A percentile compares a stretch with the other conserved stretches of the same genome.
Conservation (phyloP, 257 asterid species). For the Primulina huaijiensis region DNA sequence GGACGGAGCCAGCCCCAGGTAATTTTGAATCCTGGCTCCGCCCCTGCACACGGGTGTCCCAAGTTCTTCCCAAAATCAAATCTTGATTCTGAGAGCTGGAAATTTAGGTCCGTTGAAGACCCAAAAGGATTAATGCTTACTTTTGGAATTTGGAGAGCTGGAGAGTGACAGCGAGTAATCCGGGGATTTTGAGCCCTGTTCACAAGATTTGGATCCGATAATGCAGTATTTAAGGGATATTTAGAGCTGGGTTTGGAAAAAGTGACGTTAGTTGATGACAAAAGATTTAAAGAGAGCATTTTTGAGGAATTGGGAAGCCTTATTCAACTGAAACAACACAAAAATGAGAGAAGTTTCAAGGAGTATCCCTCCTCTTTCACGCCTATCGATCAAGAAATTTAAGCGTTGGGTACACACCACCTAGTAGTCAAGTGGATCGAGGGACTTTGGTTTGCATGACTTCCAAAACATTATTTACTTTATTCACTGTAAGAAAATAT, state of each 20-base stretch:
- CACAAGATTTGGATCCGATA: conserved; percentile 40
- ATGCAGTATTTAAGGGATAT: conserved; percentile 32
- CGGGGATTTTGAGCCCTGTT: conserved; percentile 29
- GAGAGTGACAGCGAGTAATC: conserved; percentile 19
- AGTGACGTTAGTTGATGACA: conserved; percentile 57
- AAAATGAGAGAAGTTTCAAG: neutral
- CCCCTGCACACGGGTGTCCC: too few relatives aligned
- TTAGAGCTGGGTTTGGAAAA: conserved; percentile 43
- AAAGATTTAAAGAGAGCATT: conserved; percentile 69
- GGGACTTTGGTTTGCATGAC: too few relatives aligned
- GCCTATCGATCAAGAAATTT: neutral
- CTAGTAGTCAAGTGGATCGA: too few relatives aligned
- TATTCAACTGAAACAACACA: conserved; percentile 11
- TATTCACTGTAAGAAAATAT: too few relatives aligned
- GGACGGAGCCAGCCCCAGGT: too few relatives aligned
- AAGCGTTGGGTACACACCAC: neutral
- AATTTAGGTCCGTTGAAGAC: conserved; percentile 19
- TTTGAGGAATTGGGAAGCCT: conserved; percentile 4
- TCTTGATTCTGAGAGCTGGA: conserved; percentile 53
- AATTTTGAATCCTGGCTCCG: too few relatives aligned
- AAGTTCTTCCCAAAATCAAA: conserved; percentile 31
- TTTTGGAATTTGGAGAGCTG: conserved; percentile 20
- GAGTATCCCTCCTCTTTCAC: neutral
- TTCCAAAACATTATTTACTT: too few relatives aligned
- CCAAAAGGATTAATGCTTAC: conserved; percentile 20